Conservation (phyloP, 495 filamentous ascomycete genomes). For the Penicillium simplicissimum region DNA sequence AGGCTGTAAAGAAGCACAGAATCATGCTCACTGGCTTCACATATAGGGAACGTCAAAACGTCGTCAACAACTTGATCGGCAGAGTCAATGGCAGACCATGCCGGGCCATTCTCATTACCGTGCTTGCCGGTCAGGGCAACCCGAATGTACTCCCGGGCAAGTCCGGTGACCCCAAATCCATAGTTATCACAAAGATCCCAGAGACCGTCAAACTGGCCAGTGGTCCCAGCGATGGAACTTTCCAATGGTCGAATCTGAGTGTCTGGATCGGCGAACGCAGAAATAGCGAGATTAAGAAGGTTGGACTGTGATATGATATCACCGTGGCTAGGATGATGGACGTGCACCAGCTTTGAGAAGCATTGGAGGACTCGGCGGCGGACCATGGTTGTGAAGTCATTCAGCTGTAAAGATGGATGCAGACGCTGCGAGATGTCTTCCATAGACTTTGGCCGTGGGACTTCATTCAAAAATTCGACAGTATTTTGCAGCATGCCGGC, state of each 20-base stretch:
- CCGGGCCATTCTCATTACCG: constrained; percentile 52
- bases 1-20: constrained; percentile 75
- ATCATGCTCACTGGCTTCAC: constrained; percentile 84
- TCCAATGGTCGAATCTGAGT: constrained; percentile 82
- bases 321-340: constrained; percentile 75
- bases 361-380: constrained; percentile 91
- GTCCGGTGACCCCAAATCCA: constrained; percentile 87
- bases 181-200: constrained; percentile 96
- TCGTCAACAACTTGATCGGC: constrained; percentile 71
- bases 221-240: constrained; percentile 88
- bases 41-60: constrained; percentile 71
- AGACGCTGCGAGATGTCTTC: constrained; percentile 84
- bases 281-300: constrained; percentile 85
- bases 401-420: constrained; percentile 84
- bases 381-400: constrained; percentile 91
- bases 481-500: constrained; percentile 96
- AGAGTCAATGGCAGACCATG: constrained; percentile 62
- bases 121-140: constrained; percentile 71
- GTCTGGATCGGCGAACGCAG: constrained; percentile 91
- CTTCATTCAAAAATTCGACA: constrained; percentile 76
- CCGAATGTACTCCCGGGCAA: constrained; percentile 75
- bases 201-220: constrained; percentile 83
- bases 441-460: constrained; percentile 81
- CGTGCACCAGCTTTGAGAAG: constrained; percentile 84
- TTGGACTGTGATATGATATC: constrained; percentile 90